Base-by-base conservation (phyloP, 441 rosid genomes). In the Adansonia madagascariensis region DNA sequence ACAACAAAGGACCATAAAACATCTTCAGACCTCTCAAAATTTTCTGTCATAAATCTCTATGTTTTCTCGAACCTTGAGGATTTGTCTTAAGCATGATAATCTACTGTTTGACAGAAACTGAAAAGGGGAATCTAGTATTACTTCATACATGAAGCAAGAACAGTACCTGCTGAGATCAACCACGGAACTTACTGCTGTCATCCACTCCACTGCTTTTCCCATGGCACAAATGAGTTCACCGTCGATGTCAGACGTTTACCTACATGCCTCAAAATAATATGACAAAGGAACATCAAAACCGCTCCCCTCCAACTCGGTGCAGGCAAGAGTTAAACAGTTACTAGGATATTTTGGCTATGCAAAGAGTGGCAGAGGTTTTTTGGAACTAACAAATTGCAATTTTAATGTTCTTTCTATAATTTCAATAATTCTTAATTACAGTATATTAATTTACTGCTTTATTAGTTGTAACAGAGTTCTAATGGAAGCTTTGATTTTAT, bases 51-150 rank as follows among this genome's bases (percentile, higher is more conserved):
- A 66, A 43, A 66, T 43, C 17, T 18, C 52, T 43, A 18, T 60
- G 65, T 60, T 60, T 66, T 70, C 57, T 70, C 17, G 17, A 31
- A 31, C 62, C n/a, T 31, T 17, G 31, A 44, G 71, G 52, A 66
- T 27, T n/a, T 71, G 46, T 71, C 62, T 52, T 71, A 71, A 71
- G 74, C 62, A 52, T 9, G 22, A 52, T n/a, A 71, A 53, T 71
- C 47, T 31, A 46, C 31, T 50, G 61, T 71, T 52, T 70, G 18
- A 70, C 8, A 52, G 74, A 8, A 50, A 24, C 73, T 22, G 44
- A 49, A 20, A 24, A 49, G 17, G 60, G 41, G 20, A 50, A 70
- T 15, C 60, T 70, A 70, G 60, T 27, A 50, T 50, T 70, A 8
- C 11, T 35, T 49, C 73, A 49, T 49, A n/a, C 62, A 71, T n/a